Base-by-base conservation (phyloP, 805 yeast species). In the Maudiozyma barnettii region DNA sequence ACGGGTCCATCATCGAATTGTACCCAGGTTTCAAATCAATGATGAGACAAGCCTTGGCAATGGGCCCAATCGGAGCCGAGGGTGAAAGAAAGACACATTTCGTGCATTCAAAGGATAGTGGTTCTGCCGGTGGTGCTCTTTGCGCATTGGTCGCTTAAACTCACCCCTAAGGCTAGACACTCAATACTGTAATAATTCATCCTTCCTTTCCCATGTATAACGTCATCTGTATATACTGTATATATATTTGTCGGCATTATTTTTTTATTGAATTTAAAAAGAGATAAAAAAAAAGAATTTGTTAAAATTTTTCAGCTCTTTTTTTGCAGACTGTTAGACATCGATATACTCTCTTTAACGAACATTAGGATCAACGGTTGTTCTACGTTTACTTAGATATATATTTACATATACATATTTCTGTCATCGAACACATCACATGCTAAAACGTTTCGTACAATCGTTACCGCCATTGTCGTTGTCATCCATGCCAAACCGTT, bases 121-220 rank as follows among this genome's bases (percentile, higher is more conserved):
- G 98, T 42, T 83, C 95, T 48, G 96, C 96, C 50, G 96, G 90
- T 40, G 99, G 99, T 54, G 98, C 97, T 41, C 72, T 91, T 51
- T 87, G 96, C 70, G 97, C 96, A 8, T 61, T 71, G 39, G 69
- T 65, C 16, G 70, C 71, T 3, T 44, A 20, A 36, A 9, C 16
- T 36, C 4, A 33, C n/a, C n/a, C n/a, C n/a, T n/a, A n/a, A n/a
- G n/a, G n/a, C n/a, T n/a, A n/a, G n/a, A n/a, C n/a, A 33, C 18
- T 14, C n/a, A 10, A 33, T 33, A 33, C 36, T 33, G 16, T 33
- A 33, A 33, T 33, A 33, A 33, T 14, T 33, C 13, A 33, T 14
- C 16, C 16, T 33, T n/a, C n/a, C n/a, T n/a, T n/a, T n/a, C n/a
- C n/a, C n/a, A n/a, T n/a, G n/a, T n/a, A n/a, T n/a, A n/a, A n/a